Evolutionary conservation across 768 basidiomycete species (phyloP).

Genomic region (Macrolepiota fuliginosa): DNA sequence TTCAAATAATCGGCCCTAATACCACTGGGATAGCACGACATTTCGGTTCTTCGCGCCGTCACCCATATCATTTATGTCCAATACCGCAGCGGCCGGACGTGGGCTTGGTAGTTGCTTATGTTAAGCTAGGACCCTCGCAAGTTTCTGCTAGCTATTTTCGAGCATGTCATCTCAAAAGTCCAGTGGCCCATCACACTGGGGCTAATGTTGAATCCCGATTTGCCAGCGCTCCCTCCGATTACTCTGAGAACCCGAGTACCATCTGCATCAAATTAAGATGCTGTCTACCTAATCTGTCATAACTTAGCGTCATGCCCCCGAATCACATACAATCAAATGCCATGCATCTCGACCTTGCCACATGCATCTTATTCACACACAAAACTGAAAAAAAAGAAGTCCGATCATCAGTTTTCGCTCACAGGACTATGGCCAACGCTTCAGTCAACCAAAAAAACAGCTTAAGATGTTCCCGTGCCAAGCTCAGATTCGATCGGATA

Average conservation of each 20-base stretch:
- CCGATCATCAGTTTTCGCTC: not conserved
- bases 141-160: not conserved
- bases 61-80: not conserved
- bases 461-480: not conserved
- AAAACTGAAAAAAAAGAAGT: not conserved
- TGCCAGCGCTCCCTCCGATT: not conserved
- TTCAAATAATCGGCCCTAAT: not conserved
- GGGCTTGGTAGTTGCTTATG: not conserved
- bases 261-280: not conserved
- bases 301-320: not conserved
- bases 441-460: not conserved
- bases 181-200: not conserved
- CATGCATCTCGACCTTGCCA: not conserved
- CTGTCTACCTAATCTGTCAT: not conserved
- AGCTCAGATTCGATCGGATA: not conserved
- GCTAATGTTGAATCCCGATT: not conserved
- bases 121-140: not conserved
- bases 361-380: not conserved
- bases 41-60: not conserved
- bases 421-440: not conserved
- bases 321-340: not conserved
- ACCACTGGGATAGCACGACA: not conserved
- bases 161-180: not conserved
- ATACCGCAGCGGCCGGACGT: not conserved
- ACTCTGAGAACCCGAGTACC: constrained; percentile 1